Conservation (phyloP, 257 asterid species). For the Solanum verrucosum region DNA sequence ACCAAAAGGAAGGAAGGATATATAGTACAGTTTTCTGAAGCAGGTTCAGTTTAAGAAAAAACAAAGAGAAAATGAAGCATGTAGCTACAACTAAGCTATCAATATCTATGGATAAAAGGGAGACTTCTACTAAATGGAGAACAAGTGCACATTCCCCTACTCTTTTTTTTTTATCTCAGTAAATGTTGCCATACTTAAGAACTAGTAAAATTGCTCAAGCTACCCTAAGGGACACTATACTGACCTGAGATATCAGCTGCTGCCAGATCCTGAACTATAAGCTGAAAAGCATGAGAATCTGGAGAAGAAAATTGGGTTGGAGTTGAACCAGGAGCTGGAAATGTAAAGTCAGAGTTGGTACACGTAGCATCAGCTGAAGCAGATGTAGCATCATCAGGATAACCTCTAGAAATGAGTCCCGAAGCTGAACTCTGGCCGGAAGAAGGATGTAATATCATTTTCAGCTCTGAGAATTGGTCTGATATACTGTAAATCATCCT, state of each 20-base stretch:
- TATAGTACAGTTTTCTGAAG: slow-evolving; percentile 26
- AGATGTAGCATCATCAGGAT: slow-evolving; percentile 49
- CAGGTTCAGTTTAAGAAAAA: slow-evolving; percentile 8
- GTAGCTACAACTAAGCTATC: slow-evolving; percentile 20
- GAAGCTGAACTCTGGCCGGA: slow-evolving; percentile 63
- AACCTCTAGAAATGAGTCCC: slow-evolving; percentile 47
- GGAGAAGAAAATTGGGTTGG: slow-evolving; percentile 49
- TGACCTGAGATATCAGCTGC: slow-evolving; percentile 83
- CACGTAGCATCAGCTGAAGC: slow-evolving; percentile 73
- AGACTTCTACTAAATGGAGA: slow-evolving; percentile 5
- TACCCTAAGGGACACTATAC: slow-evolving; percentile 42
- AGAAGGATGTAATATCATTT: slow-evolving; percentile 74
- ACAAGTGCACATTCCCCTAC: not conserved
- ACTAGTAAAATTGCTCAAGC: slow-evolving; percentile 14
- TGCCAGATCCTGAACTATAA: slow-evolving; percentile 90
- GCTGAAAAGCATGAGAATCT: slow-evolving; percentile 77
- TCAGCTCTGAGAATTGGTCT: slow-evolving; percentile 94
- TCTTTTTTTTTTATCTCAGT: not conserved
- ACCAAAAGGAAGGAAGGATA: slow-evolving; percentile 41
- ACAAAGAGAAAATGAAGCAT: slow-evolving; percentile 20
- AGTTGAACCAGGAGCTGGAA: slow-evolving; percentile 80
- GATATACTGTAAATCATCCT: slow-evolving; percentile 99
- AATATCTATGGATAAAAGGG: slow-evolving; percentile 11
- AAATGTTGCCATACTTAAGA: slow-evolving; percentile 11
- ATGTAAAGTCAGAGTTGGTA: slow-evolving; percentile 83